A percentile compares a stretch with the other conserved stretches of the same genome.
Evolutionary conservation across 2,329 filamentous ascomycete species (phyloP).

Genomic region (Aspergillus pseudotamarii): DNA sequence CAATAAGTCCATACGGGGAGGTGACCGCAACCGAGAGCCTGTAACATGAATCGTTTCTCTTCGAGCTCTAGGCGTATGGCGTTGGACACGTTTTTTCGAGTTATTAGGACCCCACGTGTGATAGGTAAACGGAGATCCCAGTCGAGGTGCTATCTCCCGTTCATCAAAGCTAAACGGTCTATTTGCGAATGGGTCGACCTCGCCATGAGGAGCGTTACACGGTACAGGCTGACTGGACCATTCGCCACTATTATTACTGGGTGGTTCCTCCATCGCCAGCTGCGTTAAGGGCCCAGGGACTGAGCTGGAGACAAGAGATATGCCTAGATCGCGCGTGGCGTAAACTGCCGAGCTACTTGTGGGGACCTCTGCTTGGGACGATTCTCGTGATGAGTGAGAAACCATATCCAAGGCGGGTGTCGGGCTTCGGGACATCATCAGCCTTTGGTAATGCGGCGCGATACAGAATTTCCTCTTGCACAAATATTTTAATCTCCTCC

Average conservation of each 20-base stretch:
- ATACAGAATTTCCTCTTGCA: conserved; percentile 65
- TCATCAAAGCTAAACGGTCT: conserved; percentile 20
- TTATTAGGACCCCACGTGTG: conserved; percentile 52
- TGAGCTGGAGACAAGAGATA: conserved; percentile 47
- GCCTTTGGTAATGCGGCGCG: conserved; percentile 65
- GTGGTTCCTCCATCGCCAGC: conserved; percentile 33
- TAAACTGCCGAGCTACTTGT: conserved; percentile 36
- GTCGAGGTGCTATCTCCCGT: conserved; percentile 40
- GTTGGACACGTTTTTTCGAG: conserved; percentile 35
- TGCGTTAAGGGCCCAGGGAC: conserved; percentile 41
- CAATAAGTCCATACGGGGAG: conserved; percentile 58
- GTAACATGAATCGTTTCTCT: conserved; percentile 50
- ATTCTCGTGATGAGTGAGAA: conserved; percentile 31
- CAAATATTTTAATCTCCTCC: conserved; percentile 60
- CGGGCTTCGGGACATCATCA: conserved; percentile 62
- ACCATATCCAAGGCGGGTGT: conserved; percentile 56
- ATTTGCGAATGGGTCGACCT: conserved; percentile 14
- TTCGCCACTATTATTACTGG: conserved; percentile 28
- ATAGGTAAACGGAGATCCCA: conserved; percentile 54
- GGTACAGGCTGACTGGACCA: conserved; percentile 42
- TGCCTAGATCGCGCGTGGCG: conserved; percentile 47
- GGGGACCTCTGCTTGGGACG: conserved; percentile 27
- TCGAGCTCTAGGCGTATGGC: conserved; percentile 36
- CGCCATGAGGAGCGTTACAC: conserved; percentile 8
- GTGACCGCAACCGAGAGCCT: conserved; percentile 50